phyloP scores from a whole-genome alignment of 2,329 filamentous ascomycete genomes.

The Mycogone perniciosa region DNA sequence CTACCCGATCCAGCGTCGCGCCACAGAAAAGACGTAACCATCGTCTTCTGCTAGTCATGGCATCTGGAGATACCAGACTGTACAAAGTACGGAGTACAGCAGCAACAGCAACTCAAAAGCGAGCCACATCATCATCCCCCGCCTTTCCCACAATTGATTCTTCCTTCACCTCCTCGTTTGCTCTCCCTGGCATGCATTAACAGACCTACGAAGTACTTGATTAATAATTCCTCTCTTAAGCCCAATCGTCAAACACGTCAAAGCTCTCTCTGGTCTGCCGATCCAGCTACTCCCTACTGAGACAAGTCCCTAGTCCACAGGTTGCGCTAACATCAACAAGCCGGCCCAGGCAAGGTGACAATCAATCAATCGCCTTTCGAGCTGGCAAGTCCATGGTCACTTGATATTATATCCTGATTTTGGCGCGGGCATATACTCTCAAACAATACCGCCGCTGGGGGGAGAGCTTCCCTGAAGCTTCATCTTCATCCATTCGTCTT shows the following conservation, averaged over 20 bases:
- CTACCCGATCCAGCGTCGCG: slow-evolving; percentile 3
- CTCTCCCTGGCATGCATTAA: too few relatives aligned
- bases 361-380: too few relatives aligned
- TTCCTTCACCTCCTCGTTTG: too few relatives aligned
- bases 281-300: not conserved
- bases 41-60: not conserved
- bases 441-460: not conserved
- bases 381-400: too few relatives aligned
- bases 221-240: too few relatives aligned
- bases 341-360: not conserved
- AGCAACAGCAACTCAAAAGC: too few relatives aligned
- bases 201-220: too few relatives aligned
- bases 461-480: not conserved
- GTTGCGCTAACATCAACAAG: not conserved
- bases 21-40: slow-evolving; percentile 6
- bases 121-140: too few relatives aligned
- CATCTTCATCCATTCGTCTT: not conserved
- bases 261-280: not conserved
- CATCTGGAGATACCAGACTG: not conserved
- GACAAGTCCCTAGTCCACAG: not conserved
- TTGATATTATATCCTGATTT: slow-evolving; percentile 1
- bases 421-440: not conserved
- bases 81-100: not conserved
- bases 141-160: too few relatives aligned
- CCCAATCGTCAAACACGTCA: not conserved